These are phyloP conservation scores for Cinchona pubescens DNA, from an alignment of 257 asterid species.

Conservation along the genomic window DNA sequence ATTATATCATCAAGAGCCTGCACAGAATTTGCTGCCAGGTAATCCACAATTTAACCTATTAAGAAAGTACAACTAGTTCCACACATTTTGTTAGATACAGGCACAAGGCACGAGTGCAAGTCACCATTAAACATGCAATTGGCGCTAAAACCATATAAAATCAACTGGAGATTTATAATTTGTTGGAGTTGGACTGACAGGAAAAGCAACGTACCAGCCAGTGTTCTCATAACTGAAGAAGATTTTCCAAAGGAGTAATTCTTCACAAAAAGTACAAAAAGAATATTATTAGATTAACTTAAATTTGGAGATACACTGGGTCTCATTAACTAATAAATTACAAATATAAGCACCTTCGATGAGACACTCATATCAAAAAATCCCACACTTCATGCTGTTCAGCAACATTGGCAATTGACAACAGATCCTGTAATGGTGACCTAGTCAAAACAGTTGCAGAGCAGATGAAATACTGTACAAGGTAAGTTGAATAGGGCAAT, in stretches of 20 bases:
- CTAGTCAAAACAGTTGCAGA: conserved; percentile 24
- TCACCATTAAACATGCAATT: background rate
- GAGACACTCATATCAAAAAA: conserved; percentile 85
- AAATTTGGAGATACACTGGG: background rate
- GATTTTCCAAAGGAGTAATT: conserved; percentile 96
- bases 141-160: background rate
- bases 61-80: background rate
- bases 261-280: conserved; percentile 46
- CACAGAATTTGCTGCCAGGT: background rate
- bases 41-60: background rate
- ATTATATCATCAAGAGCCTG: background rate
- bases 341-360: conserved; percentile 61
- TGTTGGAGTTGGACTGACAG: conserved; percentile 19
- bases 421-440: conserved; percentile 63
- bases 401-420: conserved; percentile 95
- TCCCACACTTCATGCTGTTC: conserved; percentile 99
- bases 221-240: conserved; percentile 82
- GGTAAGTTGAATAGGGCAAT: conserved; percentile 17
- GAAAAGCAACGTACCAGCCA: conserved; percentile 68
- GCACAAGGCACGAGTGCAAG: background rate
- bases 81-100: background rate
- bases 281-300: conserved; percentile 30
- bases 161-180: conserved; percentile 5
- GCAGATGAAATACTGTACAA: conserved; percentile 2
- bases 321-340: conserved; percentile 16